Base-by-base conservation (phyloP, 805 yeast species). In the Nakazawaea ishiwadae region DNA sequence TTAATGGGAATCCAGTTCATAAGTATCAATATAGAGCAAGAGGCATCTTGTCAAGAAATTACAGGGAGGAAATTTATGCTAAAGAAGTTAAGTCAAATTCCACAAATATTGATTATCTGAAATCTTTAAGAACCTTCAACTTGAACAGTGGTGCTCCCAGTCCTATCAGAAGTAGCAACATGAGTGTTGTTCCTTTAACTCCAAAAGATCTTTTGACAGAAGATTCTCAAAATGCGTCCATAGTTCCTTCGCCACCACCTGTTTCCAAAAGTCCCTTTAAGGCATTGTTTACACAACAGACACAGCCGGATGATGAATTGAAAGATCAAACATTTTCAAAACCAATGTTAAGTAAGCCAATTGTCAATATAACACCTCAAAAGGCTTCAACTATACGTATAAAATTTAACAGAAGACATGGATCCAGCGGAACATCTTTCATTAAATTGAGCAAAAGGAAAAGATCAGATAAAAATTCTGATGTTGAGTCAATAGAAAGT, bases 11-110 rank as follows among this genome's bases (percentile, higher is more conserved):
- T 7, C 33, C 39, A 3, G 30, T 38, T 14, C 17, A 23, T 3
- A 40, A 40, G 33, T 40, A 41, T 21, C 23, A 8, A 5, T 33
- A 40, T 23, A 33, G 34, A 37, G 4, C 42, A 11, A 35, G 45
- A 30, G 32, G 36, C 7, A n/a, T 18, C 6, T 33, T 40, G 5
- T 28, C 39, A 5, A 35, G 9, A 14, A 17, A 23, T 24, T 21
- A 39, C 17, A n/a, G 19, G 3, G 18, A 29, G 16, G 37, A 37
- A 15, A 15, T 10, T 17, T 15, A n/a, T n/a, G n/a, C 5, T 16
- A 12, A 15, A 27, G 31, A 19, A 21, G n/a, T n/a, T n/a, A n/a
- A n/a, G n/a, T n/a, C n/a, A n/a, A n/a, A n/a, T n/a, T n/a, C n/a
- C n/a, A n/a, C n/a, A n/a, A 16, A 21, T 10, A 18, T 20, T 10